phyloP scores from a whole-genome alignment of 2,329 filamentous ascomycete species.

The Cladophialophora psammophila region DNA sequence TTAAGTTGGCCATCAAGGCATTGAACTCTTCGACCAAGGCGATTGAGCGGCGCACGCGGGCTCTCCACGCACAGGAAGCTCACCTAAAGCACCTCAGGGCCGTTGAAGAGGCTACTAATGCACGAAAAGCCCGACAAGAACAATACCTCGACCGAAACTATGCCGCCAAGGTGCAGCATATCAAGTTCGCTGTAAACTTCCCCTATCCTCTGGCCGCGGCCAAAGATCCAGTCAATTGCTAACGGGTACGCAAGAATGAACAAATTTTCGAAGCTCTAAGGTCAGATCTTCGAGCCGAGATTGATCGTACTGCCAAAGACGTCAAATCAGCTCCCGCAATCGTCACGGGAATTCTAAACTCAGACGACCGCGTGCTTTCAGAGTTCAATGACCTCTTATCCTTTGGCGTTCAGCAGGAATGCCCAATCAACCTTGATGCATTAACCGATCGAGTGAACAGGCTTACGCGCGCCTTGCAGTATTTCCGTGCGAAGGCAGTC shows the following conservation, averaged over 20 bases:
- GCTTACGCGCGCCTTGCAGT: conserved; percentile 26
- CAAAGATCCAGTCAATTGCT: background rate
- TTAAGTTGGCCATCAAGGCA: conserved; percentile 26
- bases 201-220: background rate
- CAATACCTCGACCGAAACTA: conserved; percentile 26
- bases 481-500: conserved; percentile 29
- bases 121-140: conserved; percentile 15
- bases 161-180: conserved; percentile 28
- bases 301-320: conserved; percentile 18
- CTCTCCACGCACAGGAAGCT: conserved; percentile 23
- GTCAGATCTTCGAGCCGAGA: conserved; percentile 14
- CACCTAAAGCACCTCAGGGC: conserved; percentile 4
- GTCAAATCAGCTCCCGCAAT: conserved; percentile 19
- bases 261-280: conserved; percentile 23
- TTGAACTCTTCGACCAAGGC: conserved; percentile 31
- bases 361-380: conserved; percentile 32
- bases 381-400: conserved; percentile 24
- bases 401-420: background rate
- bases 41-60: conserved; percentile 23
- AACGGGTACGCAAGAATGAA: conserved; percentile 19
- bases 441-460: conserved; percentile 10
- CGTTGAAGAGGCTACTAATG: background rate
- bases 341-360: conserved; percentile 24
- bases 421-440: conserved; percentile 15
- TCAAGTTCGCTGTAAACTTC: conserved; percentile 29